Evolutionary conservation across 768 basidiomycete genomes (phyloP).

Genomic region (Clavulina sp.): DNA sequence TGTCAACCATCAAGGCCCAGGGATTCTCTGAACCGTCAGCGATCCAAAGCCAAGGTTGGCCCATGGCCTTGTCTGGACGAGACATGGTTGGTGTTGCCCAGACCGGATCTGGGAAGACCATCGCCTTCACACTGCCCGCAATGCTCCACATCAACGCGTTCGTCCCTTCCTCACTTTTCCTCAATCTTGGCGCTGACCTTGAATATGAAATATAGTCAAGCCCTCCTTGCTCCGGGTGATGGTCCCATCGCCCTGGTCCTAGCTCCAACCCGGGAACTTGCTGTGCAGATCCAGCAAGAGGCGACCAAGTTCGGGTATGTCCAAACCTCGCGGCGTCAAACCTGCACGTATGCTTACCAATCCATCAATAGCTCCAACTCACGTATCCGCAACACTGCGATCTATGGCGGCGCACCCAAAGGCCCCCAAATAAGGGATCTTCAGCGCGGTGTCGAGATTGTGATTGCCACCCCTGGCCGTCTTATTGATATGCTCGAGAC

Average conservation of each 20-base stretch:
- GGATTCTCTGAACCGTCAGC: slow-evolving; percentile 84
- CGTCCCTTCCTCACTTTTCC: slow-evolving; percentile 18
- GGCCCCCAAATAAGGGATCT: slow-evolving; percentile 96
- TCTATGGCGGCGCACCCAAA: slow-evolving; percentile 97
- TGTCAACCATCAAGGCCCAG: slow-evolving; percentile 83
- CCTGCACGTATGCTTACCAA: slow-evolving; percentile 1
- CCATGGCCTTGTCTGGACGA: slow-evolving; percentile 88
- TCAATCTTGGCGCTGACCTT: not conserved
- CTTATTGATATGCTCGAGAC: slow-evolving; percentile 98
- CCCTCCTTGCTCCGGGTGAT: slow-evolving; percentile 81
- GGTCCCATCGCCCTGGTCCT: slow-evolving; percentile 94
- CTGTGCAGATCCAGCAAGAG: slow-evolving; percentile 97
- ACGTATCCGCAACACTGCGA: slow-evolving; percentile 93
- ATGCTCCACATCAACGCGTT: slow-evolving; percentile 99
- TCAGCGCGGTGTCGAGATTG: slow-evolving; percentile 91
- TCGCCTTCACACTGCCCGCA: slow-evolving; percentile 93
- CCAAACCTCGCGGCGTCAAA: not conserved
- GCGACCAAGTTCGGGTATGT: slow-evolving; percentile 92
- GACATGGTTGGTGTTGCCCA: slow-evolving; percentile 95
- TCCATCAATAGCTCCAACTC: slow-evolving; percentile 85
- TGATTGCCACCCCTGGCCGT: slow-evolving; percentile 99
- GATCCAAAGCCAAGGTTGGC: slow-evolving; percentile 99
- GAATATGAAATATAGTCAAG: slow-evolving; percentile 39
- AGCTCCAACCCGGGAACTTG: slow-evolving; percentile 94
- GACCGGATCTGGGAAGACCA: slow-evolving; percentile 97